A percentile compares a stretch with the other conserved stretches of the same genome.
Conservation (phyloP, 441 rosid genomes). For the Bocquillonia castaneifolia region DNA sequence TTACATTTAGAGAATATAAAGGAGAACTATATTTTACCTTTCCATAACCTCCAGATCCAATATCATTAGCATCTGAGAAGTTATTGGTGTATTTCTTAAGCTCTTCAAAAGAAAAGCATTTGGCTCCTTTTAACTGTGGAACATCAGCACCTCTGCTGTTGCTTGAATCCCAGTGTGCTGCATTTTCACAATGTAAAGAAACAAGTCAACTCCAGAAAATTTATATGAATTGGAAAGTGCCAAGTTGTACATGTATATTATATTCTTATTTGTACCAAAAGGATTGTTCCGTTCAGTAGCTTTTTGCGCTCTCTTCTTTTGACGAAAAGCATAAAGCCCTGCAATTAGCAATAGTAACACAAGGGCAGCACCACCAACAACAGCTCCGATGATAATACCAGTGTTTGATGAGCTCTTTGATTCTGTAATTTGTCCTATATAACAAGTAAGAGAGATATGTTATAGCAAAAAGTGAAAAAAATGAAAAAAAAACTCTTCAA, state of each 20-base stretch:
- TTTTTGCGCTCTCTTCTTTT: slow-evolving; percentile 61
- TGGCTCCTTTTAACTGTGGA: slow-evolving; percentile 71
- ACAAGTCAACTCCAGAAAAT: not conserved
- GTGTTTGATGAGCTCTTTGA: slow-evolving; percentile 35
- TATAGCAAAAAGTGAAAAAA: not conserved
- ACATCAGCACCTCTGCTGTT: slow-evolving; percentile 39
- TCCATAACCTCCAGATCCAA: slow-evolving; percentile 87
- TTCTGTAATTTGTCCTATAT: slow-evolving; percentile 14
- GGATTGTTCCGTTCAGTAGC: slow-evolving; percentile 53
- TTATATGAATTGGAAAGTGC: not conserved
- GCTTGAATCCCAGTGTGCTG: slow-evolving; percentile 55
- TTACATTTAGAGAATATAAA: not conserved
- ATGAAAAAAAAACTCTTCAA: not conserved
- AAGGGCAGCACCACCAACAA: slow-evolving; percentile 43
- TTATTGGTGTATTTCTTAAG: slow-evolving; percentile 54
- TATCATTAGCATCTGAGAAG: slow-evolving; percentile 52
- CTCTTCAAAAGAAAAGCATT: slow-evolving; percentile 72
- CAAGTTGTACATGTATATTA: not conserved
- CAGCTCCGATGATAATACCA: slow-evolving; percentile 54
- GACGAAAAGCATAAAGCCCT: slow-evolving; percentile 57
- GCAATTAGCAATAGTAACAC: slow-evolving; percentile 49
- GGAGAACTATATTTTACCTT: slow-evolving; percentile 37
- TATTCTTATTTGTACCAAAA: slow-evolving; percentile 46
- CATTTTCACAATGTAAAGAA: slow-evolving; percentile 19
- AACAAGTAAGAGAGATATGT: not conserved